A percentile compares a stretch with the other conserved stretches of the same genome.
Evolutionary conservation across 306 rosid genomes (phyloP).

Genomic region (Mucuna pruriens): DNA sequence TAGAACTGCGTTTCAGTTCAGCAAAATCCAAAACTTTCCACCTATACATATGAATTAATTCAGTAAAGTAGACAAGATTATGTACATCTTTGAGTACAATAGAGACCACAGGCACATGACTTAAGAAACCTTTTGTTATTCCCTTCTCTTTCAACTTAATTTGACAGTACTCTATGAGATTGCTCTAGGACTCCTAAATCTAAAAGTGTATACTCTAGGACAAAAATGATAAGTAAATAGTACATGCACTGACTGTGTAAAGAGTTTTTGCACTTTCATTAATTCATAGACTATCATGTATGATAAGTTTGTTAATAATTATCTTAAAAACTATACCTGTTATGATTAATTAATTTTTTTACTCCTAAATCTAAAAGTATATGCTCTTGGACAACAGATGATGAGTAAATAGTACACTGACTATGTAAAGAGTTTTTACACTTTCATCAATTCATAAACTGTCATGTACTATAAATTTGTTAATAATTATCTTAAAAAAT

Average conservation of each 20-base stretch:
- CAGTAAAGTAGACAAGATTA: not conserved
- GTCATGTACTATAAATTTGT: too few relatives aligned
- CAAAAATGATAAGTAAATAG: not conserved
- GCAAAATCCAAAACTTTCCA: constrained; percentile 90
- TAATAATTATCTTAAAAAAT: too few relatives aligned
- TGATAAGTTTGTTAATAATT: not conserved
- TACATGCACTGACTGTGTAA: not conserved
- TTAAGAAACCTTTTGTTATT: not conserved
- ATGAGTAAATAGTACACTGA: too few relatives aligned
- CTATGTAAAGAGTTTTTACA: too few relatives aligned
- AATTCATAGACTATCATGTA: not conserved
- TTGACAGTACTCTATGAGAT: not conserved
- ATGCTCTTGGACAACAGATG: too few relatives aligned
- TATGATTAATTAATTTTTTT: too few relatives aligned
- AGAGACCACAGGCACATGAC: not conserved
- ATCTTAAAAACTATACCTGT: not conserved
- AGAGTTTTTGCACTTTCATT: not conserved
- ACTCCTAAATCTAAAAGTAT: too few relatives aligned
- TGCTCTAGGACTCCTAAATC: not conserved
- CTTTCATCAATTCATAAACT: too few relatives aligned
- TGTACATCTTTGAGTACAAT: not conserved
- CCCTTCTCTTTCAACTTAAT: constrained; percentile 16
- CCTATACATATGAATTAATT: constrained; percentile 46
- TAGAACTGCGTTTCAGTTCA: constrained; percentile 79
- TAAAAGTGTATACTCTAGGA: not conserved